A percentile compares a stretch with the other conserved stretches of the same genome.
Conservation (phyloP, 345 rosid species). For the Brassica rapa region DNA sequence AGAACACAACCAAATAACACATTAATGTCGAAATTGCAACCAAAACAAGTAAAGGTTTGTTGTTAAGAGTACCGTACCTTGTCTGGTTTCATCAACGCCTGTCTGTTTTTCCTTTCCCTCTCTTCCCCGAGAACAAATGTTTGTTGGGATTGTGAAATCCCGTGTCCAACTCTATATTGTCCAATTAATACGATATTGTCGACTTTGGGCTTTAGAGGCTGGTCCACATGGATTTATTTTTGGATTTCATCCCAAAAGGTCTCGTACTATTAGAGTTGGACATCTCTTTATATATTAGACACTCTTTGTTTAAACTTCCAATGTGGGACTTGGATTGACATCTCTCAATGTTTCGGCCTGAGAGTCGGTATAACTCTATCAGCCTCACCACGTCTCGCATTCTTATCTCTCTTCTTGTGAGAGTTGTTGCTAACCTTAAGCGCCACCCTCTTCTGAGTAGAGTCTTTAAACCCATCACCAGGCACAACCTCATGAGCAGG, state of each 20-base stretch:
- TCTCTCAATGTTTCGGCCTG: slow-evolving; percentile 47
- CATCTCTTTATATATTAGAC: too few relatives aligned
- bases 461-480: slow-evolving; percentile 87
- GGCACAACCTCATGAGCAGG: slow-evolving; percentile 72
- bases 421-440: slow-evolving; percentile 52
- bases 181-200: too few relatives aligned
- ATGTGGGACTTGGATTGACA: too few relatives aligned
- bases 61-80: slow-evolving; percentile 6
- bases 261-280: too few relatives aligned
- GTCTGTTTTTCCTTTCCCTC: slow-evolving; percentile 73
- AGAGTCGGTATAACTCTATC: slow-evolving; percentile 71
- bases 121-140: slow-evolving; percentile 67
- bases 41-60: background rate
- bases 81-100: slow-evolving; percentile 52
- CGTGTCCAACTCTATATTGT: too few relatives aligned
- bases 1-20: background rate
- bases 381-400: slow-evolving; percentile 81
- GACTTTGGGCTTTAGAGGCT: too few relatives aligned
- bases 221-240: too few relatives aligned
- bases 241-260: too few relatives aligned
- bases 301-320: too few relatives aligned
- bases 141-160: too few relatives aligned
- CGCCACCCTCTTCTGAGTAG: slow-evolving; percentile 63
- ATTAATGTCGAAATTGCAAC: background rate
- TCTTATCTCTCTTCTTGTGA: slow-evolving; percentile 76